phyloP scores from a whole-genome alignment of 805 yeast species.

The Starmerella etchellsii region DNA sequence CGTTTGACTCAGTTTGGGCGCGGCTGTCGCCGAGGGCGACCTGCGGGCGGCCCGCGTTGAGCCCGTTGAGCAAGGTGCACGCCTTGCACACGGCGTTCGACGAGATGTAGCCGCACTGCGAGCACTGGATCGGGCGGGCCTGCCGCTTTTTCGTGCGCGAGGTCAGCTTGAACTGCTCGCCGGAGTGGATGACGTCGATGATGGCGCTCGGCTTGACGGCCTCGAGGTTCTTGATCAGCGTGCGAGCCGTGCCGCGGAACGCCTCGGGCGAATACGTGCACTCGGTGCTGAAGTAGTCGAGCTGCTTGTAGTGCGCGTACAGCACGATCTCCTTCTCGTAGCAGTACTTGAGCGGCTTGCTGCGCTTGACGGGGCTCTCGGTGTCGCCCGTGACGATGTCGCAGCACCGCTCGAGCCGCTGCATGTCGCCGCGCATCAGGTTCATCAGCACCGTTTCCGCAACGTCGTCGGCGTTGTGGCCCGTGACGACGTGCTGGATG shows the following conservation, averaged over 20 bases:
- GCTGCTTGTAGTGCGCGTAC: constrained; percentile 89
- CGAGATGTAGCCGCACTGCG: constrained; percentile 82
- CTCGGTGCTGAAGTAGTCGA: constrained; percentile 93
- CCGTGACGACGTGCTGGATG: constrained; percentile 86
- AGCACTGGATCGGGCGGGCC: constrained; percentile 39
- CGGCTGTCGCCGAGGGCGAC: constrained; percentile 41
- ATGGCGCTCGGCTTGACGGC: constrained; percentile 85
- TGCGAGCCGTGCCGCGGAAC: constrained; percentile 92
- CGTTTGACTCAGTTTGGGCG: constrained; percentile 43
- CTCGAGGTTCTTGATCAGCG: constrained; percentile 78
- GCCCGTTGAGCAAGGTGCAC: constrained; percentile 72
- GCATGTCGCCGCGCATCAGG: constrained; percentile 87
- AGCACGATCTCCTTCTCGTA: constrained; percentile 95
- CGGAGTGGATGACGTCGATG: constrained; percentile 85
- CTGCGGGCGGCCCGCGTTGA: constrained; percentile 64
- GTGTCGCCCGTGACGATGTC: constrained; percentile 57
- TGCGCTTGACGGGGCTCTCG: constrained; percentile 60
- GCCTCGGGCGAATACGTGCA: constrained; percentile 99
- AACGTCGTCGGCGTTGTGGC: constrained; percentile 98
- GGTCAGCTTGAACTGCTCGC: constrained; percentile 38
- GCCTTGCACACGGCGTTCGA: constrained; percentile 87
- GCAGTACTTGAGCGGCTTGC: constrained; percentile 90
- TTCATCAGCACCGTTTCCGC: constrained; percentile 98
- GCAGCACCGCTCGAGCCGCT: constrained; percentile 79
- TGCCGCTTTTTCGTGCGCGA: constrained; percentile 15